Conservation (phyloP, 116 monocot genomes). For the Thalassia testudinum region DNA sequence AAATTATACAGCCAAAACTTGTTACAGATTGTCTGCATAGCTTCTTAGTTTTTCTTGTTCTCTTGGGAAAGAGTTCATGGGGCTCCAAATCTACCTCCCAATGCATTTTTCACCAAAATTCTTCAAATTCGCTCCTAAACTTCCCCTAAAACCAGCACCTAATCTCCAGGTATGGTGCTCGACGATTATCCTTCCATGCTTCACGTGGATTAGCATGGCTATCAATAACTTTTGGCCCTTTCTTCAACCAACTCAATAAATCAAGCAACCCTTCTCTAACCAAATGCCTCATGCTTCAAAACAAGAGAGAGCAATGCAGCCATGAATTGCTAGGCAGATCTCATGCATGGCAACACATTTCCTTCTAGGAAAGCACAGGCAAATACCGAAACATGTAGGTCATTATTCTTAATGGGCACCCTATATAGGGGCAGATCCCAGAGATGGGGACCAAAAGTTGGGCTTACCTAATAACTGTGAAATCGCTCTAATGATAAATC, state of each 20-base stretch:
- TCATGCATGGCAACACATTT: slow-evolving; percentile 70
- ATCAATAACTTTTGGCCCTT: slow-evolving; percentile 35
- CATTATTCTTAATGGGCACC: slow-evolving; percentile 39
- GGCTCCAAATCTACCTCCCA: slow-evolving; percentile 32
- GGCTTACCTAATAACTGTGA: no score
- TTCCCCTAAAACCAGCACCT: slow-evolving; percentile 57
- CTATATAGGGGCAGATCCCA: slow-evolving; percentile 77
- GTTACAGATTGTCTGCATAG: no score
- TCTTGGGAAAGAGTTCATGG: slow-evolving; percentile 38
- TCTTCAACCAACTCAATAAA: slow-evolving; percentile 45
- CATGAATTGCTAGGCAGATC: slow-evolving; percentile 26
- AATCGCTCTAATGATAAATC: no score
- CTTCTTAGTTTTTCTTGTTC: not conserved
- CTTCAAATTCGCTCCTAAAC: slow-evolving; percentile 31
- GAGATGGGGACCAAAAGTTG: slow-evolving; percentile 70
- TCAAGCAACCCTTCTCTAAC: slow-evolving; percentile 66
- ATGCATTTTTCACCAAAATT: slow-evolving; percentile 63
- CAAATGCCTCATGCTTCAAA: slow-evolving; percentile 46
- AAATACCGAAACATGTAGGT: slow-evolving; percentile 39
- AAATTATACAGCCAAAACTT: no score
- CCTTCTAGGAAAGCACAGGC: slow-evolving; percentile 86
- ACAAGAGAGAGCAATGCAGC: slow-evolving; percentile 42
- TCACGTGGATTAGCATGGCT: slow-evolving; percentile 42
- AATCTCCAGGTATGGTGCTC: slow-evolving; percentile 36
- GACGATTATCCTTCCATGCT: slow-evolving; percentile 48